Percentiles rank a stretch among this genome's conserved stretches.
Evolutionary conservation across 176 grass and related monocot species (phyloP).

Genomic region (Olyra latifolia): DNA sequence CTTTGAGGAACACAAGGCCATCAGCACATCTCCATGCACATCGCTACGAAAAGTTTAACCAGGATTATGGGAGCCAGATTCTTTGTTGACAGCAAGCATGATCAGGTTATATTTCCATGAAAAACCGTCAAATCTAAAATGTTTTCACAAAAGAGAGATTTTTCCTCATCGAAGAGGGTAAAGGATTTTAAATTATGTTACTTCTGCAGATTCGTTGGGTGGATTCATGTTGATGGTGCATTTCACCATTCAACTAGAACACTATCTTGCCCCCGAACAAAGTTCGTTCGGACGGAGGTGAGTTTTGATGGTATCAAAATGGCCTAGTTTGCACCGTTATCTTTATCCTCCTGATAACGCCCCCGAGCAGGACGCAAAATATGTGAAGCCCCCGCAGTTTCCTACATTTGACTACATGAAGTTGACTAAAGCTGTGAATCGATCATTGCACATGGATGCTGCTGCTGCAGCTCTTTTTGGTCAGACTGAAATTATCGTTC

Average conservation of each 20-base stretch:
- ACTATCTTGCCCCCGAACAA: neutral
- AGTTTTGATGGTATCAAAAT: neutral
- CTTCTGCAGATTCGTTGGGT: neutral
- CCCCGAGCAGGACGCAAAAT: neutral
- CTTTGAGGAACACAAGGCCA: conserved; percentile 78
- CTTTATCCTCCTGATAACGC: neutral
- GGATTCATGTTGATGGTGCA: neutral
- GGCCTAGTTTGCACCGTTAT: neutral
- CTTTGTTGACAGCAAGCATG: conserved; percentile 35
- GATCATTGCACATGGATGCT: neutral
- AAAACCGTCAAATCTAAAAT: neutral
- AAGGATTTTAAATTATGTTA: neutral
- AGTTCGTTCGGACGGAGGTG: neutral
- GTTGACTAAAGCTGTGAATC: neutral
- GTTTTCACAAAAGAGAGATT: neutral
- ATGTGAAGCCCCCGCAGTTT: neutral
- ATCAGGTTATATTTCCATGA: conserved; percentile 7
- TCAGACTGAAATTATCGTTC: conserved; percentile 4
- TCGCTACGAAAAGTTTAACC: conserved; percentile 81
- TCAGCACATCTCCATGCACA: conserved; percentile 92
- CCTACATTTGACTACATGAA: neutral
- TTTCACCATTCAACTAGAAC: neutral
- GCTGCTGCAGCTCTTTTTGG: neutral
- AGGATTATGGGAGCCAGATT: conserved; percentile 87
- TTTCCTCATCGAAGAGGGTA: neutral